Base-by-base conservation (phyloP, 2,329 filamentous ascomycete genomes). In the Sporothrix brasiliensis region DNA sequence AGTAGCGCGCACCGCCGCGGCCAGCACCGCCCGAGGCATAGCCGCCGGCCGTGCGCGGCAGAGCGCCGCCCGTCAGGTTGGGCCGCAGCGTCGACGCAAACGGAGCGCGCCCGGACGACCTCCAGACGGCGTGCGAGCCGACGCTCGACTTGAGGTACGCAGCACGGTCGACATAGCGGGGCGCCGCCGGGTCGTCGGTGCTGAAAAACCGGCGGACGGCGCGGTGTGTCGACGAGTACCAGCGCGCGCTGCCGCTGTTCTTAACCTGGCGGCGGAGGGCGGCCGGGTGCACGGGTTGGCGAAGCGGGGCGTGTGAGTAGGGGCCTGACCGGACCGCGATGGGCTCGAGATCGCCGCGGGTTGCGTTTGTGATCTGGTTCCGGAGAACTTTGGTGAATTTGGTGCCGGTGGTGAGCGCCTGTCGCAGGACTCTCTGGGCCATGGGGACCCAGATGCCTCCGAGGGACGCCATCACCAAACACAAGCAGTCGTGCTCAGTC, bases 71-170 rank as follows among this genome's bases (percentile, higher is more conserved):
- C 0, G 94, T 97, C 74, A 98, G 83, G 77, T 97, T 98, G 2
- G 95, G 95, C 49, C 95, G 91, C 49, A 99, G 87, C 1, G 94
- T 91, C 67, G 89, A 93, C 4, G 93, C 91, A 79, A 98, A 98
- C 0, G 94, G 94, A 41, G 93, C 89, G 67, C 92, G 89, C 39
- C 89, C 89, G 19, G 92, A 89, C 71, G 91, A 86, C 72, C 89
- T 87, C 44, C 83, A 85, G 70, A 88, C 80, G 56, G 82, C 83
- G 56, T 83, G 83, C 19, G 84, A 82, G 16, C 82, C 85, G 13
- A 83, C 84, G 72, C 79, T 81, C 21, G 85, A 86, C 30, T 79
- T 78, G 10, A 85, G 81, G 73, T 86, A 82, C 75, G 82, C 83
- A 73, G 80, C 80, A 73, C 85, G 83, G 77, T 84, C 82, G 76